Evolutionary conservation across 345 rosid genomes (phyloP).

Genomic region (Stellera chamaejasme): DNA sequence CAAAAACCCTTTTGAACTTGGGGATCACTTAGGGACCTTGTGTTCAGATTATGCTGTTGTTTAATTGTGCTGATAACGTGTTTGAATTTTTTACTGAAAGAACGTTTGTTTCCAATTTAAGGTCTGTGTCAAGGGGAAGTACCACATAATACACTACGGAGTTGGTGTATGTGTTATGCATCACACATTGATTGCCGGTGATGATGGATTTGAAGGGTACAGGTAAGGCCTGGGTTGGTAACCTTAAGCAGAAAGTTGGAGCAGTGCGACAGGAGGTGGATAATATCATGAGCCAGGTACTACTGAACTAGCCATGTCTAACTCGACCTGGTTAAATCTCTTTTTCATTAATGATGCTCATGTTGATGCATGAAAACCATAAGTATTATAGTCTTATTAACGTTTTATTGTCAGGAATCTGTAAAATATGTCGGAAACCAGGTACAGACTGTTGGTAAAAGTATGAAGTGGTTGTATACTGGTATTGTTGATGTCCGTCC

Average conservation of each 20-base stretch:
- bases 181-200: too few species aligned
- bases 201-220: conserved; percentile 44
- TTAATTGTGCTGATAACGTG: too few species aligned
- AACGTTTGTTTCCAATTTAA: too few species aligned
- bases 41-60: too few species aligned
- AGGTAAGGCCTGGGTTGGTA: conserved; percentile 55
- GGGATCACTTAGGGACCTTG: too few species aligned
- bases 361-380: background rate
- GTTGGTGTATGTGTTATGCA: too few species aligned
- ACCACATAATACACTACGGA: too few species aligned
- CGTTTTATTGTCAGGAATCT: conserved; percentile 27
- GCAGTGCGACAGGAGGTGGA: conserved; percentile 56
- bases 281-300: conserved; percentile 47
- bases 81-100: too few species aligned
- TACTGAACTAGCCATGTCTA: background rate
- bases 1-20: too few species aligned
- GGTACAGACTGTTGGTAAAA: conserved; percentile 29
- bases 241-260: conserved; percentile 63
- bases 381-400: conserved; percentile 6
- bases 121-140: too few species aligned
- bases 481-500: conserved; percentile 26
- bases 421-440: conserved; percentile 39
- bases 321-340: background rate
- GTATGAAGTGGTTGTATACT: conserved; percentile 31
- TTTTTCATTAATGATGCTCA: background rate